Conservation (phyloP, 1,284 basidiomycete genomes). For the Sporisorium graminicola region DNA sequence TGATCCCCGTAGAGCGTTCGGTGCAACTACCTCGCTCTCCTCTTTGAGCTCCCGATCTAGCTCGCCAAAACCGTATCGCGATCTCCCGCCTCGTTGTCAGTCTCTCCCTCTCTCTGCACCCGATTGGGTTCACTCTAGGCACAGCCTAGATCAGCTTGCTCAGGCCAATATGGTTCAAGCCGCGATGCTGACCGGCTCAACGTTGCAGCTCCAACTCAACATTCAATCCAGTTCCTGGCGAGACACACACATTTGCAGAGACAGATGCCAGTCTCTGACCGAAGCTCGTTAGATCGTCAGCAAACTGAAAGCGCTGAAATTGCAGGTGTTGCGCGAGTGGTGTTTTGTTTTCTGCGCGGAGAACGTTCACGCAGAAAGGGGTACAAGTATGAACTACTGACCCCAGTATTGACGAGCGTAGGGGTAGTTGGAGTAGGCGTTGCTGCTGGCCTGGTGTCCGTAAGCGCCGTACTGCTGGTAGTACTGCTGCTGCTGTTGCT, state of each 20-base stretch:
- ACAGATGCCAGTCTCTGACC: not conserved
- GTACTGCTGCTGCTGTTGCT: constrained; percentile 66
- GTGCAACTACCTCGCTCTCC: constrained; percentile 3
- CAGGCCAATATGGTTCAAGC: not conserved
- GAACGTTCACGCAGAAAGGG: not conserved
- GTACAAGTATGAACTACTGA: constrained; percentile 25
- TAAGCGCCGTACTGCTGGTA: constrained; percentile 66
- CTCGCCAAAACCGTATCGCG: not conserved
- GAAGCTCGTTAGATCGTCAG: not conserved
- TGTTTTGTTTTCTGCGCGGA: not conserved
- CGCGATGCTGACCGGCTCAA: not conserved
- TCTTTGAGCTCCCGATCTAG: not conserved
- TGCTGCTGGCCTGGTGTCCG: constrained; percentile 60
- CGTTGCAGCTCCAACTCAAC: not conserved
- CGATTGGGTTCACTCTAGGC: not conserved
- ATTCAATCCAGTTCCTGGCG: not conserved
- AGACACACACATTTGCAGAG: not conserved
- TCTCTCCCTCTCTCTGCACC: not conserved
- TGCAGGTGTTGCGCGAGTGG: constrained; percentile 7
- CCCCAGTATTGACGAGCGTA: constrained; percentile 68
- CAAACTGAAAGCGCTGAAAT: not conserved
- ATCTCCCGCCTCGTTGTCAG: not conserved
- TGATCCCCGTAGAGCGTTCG: not conserved
- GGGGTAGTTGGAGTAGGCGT: constrained; percentile 61
- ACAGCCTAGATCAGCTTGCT: not conserved